Percentiles rank a stretch among this genome's conserved stretches.
phyloP scores from a whole-genome alignment of 345 rosid species.

The Heritiera littoralis region DNA sequence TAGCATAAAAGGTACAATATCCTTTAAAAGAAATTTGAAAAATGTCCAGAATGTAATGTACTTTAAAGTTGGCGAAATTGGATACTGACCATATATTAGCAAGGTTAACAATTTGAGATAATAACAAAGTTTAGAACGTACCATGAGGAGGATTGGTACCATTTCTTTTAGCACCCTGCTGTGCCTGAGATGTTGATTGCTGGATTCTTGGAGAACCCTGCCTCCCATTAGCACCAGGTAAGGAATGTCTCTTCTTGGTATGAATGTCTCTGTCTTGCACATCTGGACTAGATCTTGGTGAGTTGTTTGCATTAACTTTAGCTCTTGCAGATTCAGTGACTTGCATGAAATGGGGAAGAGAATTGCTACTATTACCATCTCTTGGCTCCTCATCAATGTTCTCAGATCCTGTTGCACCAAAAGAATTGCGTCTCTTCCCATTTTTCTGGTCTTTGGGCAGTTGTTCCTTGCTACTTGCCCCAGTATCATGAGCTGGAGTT shows the following conservation, averaged over 20 bases:
- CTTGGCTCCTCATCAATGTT: slow-evolving; percentile 65
- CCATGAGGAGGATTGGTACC: slow-evolving; percentile 39
- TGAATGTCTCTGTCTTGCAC: slow-evolving; percentile 70
- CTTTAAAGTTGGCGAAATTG: background rate
- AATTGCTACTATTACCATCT: slow-evolving; percentile 63
- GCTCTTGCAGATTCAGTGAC: slow-evolving; percentile 92
- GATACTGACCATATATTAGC: background rate
- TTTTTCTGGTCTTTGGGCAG: slow-evolving; percentile 63
- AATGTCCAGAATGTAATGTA: background rate
- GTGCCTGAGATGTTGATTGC: slow-evolving; percentile 62
- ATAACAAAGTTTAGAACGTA: slow-evolving; percentile 27
- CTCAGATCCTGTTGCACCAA: slow-evolving; percentile 54
- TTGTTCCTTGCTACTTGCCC: slow-evolving; percentile 47
- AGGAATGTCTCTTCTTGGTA: slow-evolving; percentile 82
- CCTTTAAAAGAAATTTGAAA: background rate
- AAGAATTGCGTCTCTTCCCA: slow-evolving; percentile 68
- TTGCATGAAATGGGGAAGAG: slow-evolving; percentile 92
- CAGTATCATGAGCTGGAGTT: slow-evolving; percentile 54
- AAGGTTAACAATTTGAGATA: background rate
- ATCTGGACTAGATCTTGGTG: slow-evolving; percentile 98
- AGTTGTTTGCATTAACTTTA: slow-evolving; percentile 70
- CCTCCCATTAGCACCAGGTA: slow-evolving; percentile 82
- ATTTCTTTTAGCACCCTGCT: slow-evolving; percentile 65
- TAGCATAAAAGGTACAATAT: background rate
- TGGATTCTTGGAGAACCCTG: slow-evolving; percentile 86